A percentile compares a stretch with the other conserved stretches of the same genome.
Conservation (phyloP, 129 eudicot genomes). For the Pittosporum tobira region DNA sequence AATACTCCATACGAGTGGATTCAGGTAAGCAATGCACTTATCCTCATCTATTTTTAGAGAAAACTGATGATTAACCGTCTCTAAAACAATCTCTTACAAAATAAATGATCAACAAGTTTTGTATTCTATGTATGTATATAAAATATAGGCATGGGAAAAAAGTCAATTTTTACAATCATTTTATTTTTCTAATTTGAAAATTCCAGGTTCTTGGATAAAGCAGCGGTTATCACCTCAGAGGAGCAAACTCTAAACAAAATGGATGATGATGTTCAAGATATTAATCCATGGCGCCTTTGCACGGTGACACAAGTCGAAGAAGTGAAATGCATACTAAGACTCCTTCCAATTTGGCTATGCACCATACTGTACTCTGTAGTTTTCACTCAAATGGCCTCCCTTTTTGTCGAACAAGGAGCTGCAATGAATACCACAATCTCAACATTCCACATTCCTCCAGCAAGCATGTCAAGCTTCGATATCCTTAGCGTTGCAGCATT, state of each 20-base stretch:
- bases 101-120: too few species aligned
- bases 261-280: not conserved
- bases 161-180: too few species aligned
- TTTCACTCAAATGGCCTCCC: conserved; percentile 83
- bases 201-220: conserved; percentile 87
- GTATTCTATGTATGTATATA: too few species aligned
- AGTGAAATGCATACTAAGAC: conserved; percentile 84
- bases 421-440: conserved; percentile 61
- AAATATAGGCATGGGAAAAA: too few species aligned
- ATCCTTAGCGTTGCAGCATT: conserved; percentile 69
- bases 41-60: too few species aligned
- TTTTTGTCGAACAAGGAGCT: conserved; percentile 94
- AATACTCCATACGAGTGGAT: conserved; percentile 68
- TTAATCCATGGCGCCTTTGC: conserved; percentile 53
- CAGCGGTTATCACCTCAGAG: conserved; percentile 46
- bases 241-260: conserved; percentile 12
- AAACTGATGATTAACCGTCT: too few species aligned
- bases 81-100: too few species aligned
- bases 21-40: conserved; percentile 33
- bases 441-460: conserved; percentile 77
- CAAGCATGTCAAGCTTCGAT: conserved; percentile 85
- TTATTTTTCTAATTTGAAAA: too few species aligned
- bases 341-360: conserved; percentile 90
- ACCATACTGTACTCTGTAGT: conserved; percentile 84
- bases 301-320: conserved; percentile 96